phyloP scores from a whole-genome alignment of 164 flowering plant species.

The Macadamia tetraphylla region DNA sequence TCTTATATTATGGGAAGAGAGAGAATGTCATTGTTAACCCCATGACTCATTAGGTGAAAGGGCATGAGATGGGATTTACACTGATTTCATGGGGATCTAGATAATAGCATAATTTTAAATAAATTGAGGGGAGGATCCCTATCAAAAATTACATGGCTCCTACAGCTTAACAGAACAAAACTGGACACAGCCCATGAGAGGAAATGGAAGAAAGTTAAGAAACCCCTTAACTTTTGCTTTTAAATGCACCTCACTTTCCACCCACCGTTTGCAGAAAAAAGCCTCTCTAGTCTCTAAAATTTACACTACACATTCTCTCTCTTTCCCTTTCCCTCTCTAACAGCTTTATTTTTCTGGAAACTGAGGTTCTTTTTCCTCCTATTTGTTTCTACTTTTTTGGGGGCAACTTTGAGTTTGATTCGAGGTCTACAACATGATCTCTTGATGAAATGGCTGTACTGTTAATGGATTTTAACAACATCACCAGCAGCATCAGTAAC shows the following conservation, averaged over 20 bases:
- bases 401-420: background rate
- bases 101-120: too few relatives aligned
- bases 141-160: too few relatives aligned
- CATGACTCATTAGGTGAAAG: too few relatives aligned
- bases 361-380: constrained; percentile 1
- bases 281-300: background rate
- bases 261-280: background rate
- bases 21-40: too few relatives aligned
- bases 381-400: background rate
- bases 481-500: background rate
- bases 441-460: constrained; percentile 15
- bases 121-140: too few relatives aligned
- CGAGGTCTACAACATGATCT: constrained; percentile 1
- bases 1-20: too few relatives aligned
- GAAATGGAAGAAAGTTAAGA: background rate
- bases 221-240: constrained; percentile 9
- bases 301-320: background rate
- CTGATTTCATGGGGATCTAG: too few relatives aligned
- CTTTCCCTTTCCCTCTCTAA: background rate
- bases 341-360: constrained; percentile 6
- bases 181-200: background rate
- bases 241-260: constrained; percentile 1
- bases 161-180: background rate
- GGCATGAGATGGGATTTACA: too few relatives aligned
- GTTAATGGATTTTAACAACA: constrained; percentile 13